phyloP scores from a whole-genome alignment of 2,329 filamentous ascomycete species.

The Aspergillus ochraceus region DNA sequence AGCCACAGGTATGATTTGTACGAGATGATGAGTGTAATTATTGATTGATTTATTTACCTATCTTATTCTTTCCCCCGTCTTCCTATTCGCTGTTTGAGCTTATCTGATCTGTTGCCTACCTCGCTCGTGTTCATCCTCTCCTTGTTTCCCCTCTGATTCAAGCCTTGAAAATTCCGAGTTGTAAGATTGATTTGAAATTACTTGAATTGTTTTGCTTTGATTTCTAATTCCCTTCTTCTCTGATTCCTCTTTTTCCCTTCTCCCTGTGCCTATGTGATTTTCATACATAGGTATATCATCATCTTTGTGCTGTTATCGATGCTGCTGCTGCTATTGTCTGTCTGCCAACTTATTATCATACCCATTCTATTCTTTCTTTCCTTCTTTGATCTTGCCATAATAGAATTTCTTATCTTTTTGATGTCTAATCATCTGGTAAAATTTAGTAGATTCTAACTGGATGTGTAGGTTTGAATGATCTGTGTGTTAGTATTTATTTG shows the following conservation, averaged over 20 bases:
- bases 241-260: conserved; percentile 19
- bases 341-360: conserved; percentile 19
- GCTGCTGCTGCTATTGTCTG: background rate
- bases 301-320: conserved; percentile 14
- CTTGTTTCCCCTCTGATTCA: conserved; percentile 4
- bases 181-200: background rate
- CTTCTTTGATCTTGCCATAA: conserved; percentile 4
- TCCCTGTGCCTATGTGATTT: background rate
- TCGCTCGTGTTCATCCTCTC: background rate
- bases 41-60: conserved; percentile 8
- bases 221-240: conserved; percentile 6
- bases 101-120: too few species aligned
- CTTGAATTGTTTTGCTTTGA: background rate
- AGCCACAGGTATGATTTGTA: conserved; percentile 12
- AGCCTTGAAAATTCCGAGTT: background rate
- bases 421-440: background rate
- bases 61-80: background rate
- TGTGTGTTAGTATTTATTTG: too few species aligned
- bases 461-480: too few species aligned
- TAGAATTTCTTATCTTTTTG: conserved; percentile 1
- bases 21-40: conserved; percentile 13
- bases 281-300: conserved; percentile 26
- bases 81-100: too few species aligned
- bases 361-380: conserved; percentile 15
- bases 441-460: too few species aligned